Conservation (phyloP, 2,329 filamentous ascomycete genomes). For the Niveomyces coronatus region DNA sequence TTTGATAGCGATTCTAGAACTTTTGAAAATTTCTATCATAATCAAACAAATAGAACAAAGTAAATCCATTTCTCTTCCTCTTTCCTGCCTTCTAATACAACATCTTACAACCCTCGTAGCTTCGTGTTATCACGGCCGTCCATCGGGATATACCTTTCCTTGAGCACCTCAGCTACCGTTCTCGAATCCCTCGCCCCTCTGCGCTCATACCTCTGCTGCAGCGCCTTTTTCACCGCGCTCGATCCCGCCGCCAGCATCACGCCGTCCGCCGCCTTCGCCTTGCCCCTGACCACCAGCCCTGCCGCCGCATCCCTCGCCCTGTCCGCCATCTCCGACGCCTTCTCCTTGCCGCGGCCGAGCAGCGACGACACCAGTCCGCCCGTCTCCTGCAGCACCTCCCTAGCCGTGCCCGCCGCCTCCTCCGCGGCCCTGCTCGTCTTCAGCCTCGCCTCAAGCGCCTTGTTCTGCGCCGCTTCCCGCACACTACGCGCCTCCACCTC, state of each 20-base stretch:
- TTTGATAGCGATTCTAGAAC: too few relatives aligned
- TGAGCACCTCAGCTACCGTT: slow-evolving; percentile 42
- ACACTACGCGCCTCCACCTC: slow-evolving; percentile 19
- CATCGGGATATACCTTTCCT: slow-evolving; percentile 43
- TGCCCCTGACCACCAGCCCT: slow-evolving; percentile 26
- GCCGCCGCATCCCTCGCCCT: slow-evolving; percentile 28
- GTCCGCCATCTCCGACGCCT: slow-evolving; percentile 26
- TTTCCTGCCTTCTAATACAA: too few relatives aligned
- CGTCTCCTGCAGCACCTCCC: slow-evolving; percentile 23
- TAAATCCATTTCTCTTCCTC: slow-evolving; percentile 3
- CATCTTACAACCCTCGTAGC: slow-evolving; percentile 28
- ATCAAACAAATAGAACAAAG: slow-evolving; percentile 5
- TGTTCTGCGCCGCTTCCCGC: slow-evolving; percentile 17
- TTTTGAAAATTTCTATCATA: too few relatives aligned
- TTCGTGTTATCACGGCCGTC: slow-evolving; percentile 34
- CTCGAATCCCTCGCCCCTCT: slow-evolving; percentile 29
- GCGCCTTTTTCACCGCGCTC: slow-evolving; percentile 37
- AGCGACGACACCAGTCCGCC: slow-evolving; percentile 27
- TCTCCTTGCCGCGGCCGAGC: slow-evolving; percentile 31
- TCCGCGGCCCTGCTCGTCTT: slow-evolving; percentile 15
- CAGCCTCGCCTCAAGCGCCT: slow-evolving; percentile 18
- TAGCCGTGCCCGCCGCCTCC: slow-evolving; percentile 16
- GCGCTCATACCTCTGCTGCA: slow-evolving; percentile 41
- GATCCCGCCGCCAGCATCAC: slow-evolving; percentile 15
- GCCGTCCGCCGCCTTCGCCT: slow-evolving; percentile 18